These are phyloP conservation scores for Hericium erinaceus DNA, from an alignment of 768 basidiomycete species.

Conservation along the genomic window DNA sequence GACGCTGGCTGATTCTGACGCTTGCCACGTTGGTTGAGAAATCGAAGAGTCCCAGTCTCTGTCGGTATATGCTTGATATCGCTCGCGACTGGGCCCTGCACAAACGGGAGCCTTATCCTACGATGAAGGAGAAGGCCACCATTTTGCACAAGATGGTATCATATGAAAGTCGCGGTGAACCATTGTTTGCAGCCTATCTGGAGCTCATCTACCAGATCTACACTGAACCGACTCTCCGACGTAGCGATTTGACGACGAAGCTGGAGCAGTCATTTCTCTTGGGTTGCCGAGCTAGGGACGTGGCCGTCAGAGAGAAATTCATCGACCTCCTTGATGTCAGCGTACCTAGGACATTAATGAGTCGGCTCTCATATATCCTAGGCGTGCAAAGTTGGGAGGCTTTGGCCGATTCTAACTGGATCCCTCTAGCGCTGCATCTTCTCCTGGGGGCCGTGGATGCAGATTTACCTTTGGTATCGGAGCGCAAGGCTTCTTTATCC, in stretches of 20 bases:
- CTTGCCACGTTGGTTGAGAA: conserved; percentile 82
- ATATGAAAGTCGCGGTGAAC: conserved; percentile 73
- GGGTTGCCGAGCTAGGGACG: conserved; percentile 80
- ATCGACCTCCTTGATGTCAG: conserved; percentile 85
- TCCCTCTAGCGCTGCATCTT: conserved; percentile 82
- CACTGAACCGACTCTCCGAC: conserved; percentile 72
- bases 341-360: conserved; percentile 73
- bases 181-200: conserved; percentile 74
- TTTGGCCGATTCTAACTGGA: conserved; percentile 89
- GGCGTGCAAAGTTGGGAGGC: conserved; percentile 95
- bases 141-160: conserved; percentile 81
- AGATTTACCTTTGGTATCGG: conserved; percentile 31
- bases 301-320: conserved; percentile 71
- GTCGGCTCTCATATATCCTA: conserved; percentile 80
- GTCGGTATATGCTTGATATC: conserved; percentile 78
- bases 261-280: conserved; percentile 90
- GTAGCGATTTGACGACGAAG: conserved; percentile 89
- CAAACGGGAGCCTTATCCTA: conserved; percentile 77
- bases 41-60: conserved; percentile 71
- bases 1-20: conserved; percentile 68
- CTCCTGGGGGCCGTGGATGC: conserved; percentile 65
- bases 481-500: conserved; percentile 30
- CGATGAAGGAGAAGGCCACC: conserved; percentile 91
- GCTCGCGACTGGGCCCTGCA: conserved; percentile 86
- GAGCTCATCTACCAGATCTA: conserved; percentile 92